These are phyloP conservation scores for Stellera chamaejasme DNA, from an alignment of 345 rosid species.

Conservation along the genomic window DNA sequence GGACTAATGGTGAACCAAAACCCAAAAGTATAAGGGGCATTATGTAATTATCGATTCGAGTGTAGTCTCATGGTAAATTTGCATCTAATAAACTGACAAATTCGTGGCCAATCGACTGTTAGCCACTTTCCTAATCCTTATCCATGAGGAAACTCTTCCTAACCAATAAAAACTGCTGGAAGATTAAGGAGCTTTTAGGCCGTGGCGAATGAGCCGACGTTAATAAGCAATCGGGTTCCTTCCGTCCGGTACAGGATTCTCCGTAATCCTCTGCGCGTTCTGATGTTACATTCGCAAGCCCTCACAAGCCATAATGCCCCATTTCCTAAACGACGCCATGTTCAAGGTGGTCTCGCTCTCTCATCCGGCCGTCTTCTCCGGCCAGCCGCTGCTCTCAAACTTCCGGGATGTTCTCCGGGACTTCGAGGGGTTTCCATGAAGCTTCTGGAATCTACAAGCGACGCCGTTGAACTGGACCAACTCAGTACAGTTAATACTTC, in stretches of 20 bases:
- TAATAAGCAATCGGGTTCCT: no score
- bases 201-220: no score
- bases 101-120: no score
- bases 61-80: no score
- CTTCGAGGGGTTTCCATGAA: constrained; percentile 24
- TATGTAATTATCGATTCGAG: no score
- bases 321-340: constrained; percentile 19
- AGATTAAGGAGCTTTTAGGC: no score
- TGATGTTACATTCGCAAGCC: constrained; percentile 35
- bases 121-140: constrained; percentile 1
- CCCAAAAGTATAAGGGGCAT: no score
- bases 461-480: neutral
- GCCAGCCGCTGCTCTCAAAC: constrained; percentile 3
- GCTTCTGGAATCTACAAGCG: constrained; percentile 17
- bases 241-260: constrained; percentile 1
- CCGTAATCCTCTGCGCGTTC: neutral
- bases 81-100: no score
- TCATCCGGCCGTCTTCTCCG: constrained; percentile 7
- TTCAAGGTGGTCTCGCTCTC: constrained; percentile 8
- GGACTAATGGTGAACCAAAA: no score
- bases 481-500: neutral
- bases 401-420: constrained; percentile 18
- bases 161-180: neutral
- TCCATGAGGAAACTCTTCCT: constrained; percentile 8
- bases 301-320: constrained; percentile 29